Conservation (phyloP, 768 basidiomycete species). For the Leccinum disarticulatum region DNA sequence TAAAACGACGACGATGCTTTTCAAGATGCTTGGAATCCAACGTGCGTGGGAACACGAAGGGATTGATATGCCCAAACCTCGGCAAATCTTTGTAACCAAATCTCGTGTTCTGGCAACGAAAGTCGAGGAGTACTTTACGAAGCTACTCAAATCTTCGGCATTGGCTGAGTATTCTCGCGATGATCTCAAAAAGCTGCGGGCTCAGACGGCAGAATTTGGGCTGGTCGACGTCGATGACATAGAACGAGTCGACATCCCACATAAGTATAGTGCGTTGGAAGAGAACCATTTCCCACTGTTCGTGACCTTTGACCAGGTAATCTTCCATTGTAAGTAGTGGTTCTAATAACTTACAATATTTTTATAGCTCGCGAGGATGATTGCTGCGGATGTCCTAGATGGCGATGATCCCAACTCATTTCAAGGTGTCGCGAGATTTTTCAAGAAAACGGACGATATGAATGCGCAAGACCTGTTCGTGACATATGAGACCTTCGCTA, state of each 20-base stretch:
- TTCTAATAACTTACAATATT: background rate
- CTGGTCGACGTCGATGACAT: constrained; percentile 34
- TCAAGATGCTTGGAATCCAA: constrained; percentile 72
- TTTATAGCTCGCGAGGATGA: constrained; percentile 26
- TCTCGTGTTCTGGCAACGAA: constrained; percentile 65
- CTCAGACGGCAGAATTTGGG: constrained; percentile 26
- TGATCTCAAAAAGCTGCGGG: constrained; percentile 37
- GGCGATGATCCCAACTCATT: constrained; percentile 3
- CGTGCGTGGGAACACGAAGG: constrained; percentile 44
- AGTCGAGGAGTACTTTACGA: constrained; percentile 65
- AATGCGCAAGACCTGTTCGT: constrained; percentile 32
- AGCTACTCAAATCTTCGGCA: constrained; percentile 46
- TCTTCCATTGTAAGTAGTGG: constrained; percentile 5
- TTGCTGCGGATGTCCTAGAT: constrained; percentile 24
- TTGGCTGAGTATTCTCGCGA: constrained; percentile 36
- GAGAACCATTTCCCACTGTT: constrained; percentile 71
- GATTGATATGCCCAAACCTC: constrained; percentile 42
- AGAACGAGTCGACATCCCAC: constrained; percentile 36
- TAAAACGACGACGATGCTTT: constrained; percentile 76
- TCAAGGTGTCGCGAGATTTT: constrained; percentile 11
- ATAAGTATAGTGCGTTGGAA: constrained; percentile 51
- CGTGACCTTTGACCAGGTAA: constrained; percentile 54
- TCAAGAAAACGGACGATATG: constrained; percentile 14
- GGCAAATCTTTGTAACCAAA: constrained; percentile 74
- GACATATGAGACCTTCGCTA: constrained; percentile 47